phyloP scores from a whole-genome alignment of 169 alveolate genomes.

The Sarcocystis neurona region DNA sequence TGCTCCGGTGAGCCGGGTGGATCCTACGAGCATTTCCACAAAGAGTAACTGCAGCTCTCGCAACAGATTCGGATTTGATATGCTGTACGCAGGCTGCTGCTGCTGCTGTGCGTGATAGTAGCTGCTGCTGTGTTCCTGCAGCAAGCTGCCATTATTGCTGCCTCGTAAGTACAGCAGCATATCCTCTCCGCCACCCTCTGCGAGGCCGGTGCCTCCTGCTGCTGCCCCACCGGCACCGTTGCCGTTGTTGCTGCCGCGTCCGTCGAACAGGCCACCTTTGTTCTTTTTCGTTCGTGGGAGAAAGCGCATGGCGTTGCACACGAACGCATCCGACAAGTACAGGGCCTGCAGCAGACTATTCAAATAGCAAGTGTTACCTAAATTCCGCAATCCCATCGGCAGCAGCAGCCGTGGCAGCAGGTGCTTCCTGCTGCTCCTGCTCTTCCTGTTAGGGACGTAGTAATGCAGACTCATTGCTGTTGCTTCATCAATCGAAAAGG shows the following conservation, averaged over 20 bases:
- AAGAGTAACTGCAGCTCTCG: constrained; percentile 38
- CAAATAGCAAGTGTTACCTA: constrained; percentile 99
- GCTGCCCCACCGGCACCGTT: constrained; percentile 32
- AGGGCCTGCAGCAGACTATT: constrained; percentile 95
- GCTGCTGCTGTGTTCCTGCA: too few species aligned
- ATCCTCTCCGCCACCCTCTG: too few species aligned
- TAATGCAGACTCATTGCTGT: background rate
- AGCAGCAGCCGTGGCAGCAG: background rate
- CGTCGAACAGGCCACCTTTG: background rate
- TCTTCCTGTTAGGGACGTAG: background rate
- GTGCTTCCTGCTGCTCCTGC: background rate
- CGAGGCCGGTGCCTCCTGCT: too few species aligned
- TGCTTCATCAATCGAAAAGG: background rate
- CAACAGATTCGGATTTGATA: background rate
- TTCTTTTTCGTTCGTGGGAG: background rate
- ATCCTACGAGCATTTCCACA: background rate
- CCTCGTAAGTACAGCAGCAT: too few species aligned
- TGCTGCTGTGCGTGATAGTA: too few species aligned
- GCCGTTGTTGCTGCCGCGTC: constrained; percentile 29
- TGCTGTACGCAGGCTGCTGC: too few species aligned
- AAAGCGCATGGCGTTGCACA: constrained; percentile 16
- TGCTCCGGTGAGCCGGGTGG: background rate
- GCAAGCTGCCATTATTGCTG: too few species aligned
- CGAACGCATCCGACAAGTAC: constrained; percentile 92
- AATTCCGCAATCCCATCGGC: constrained; percentile 92